A percentile compares a stretch with the other conserved stretches of the same genome.
Conservation (phyloP, 495 filamentous ascomycete species). For the Daldinia grandis region DNA sequence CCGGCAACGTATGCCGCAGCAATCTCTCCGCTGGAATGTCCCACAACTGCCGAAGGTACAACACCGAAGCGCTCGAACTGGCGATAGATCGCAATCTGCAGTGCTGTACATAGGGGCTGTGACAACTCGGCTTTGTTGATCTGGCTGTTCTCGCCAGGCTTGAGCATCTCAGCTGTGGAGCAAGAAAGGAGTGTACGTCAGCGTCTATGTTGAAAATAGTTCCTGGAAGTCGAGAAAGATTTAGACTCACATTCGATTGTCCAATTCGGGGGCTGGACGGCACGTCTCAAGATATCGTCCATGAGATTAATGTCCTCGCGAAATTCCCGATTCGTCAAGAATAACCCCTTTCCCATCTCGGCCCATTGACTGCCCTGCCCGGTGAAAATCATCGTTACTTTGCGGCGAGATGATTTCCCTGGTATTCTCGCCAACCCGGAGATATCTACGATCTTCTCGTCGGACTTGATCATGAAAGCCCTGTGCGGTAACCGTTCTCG, state of each 20-base stretch:
- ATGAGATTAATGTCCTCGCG: conserved; percentile 35
- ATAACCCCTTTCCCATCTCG: conserved; percentile 59
- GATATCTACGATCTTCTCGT: conserved; percentile 22
- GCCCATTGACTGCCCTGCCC: conserved; percentile 58
- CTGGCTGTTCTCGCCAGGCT: not conserved
- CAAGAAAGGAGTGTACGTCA: not conserved
- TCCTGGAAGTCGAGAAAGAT: not conserved
- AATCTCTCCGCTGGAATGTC: conserved; percentile 72
- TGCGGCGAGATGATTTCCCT: conserved; percentile 11
- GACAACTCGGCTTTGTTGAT: conserved; percentile 41
- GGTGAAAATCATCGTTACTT: conserved; percentile 50
- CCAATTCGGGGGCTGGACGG: conserved; percentile 3
- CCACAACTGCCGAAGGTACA: conserved; percentile 56
- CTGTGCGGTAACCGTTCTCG: conserved; percentile 44
- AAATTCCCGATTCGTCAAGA: conserved; percentile 38
- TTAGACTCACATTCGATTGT: not conserved
- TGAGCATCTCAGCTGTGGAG: not conserved
- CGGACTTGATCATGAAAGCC: conserved; percentile 36
- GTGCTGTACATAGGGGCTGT: conserved; percentile 56
- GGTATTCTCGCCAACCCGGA: conserved; percentile 7
- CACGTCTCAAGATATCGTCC: conserved; percentile 39
- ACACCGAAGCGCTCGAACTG: conserved; percentile 59
- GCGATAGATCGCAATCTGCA: conserved; percentile 62
- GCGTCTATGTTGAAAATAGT: not conserved
- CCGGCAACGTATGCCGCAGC: conserved; percentile 50